Evolutionary conservation across 2,329 filamentous ascomycete genomes (phyloP).

Genomic region (Chaetomiaceae sp.): DNA sequence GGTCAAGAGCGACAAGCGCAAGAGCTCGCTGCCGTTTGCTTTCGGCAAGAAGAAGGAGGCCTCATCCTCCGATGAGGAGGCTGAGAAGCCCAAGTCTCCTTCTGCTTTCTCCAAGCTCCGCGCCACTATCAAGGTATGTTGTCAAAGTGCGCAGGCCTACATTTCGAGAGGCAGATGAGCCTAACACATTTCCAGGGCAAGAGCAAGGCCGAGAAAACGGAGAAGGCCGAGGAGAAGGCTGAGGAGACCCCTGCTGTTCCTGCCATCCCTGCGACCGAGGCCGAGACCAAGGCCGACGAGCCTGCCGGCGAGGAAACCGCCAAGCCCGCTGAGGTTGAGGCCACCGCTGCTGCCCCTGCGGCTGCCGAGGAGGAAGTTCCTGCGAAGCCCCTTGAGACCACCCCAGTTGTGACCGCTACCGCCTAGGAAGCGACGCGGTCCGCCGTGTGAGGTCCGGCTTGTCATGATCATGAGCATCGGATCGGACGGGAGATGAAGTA

Average conservation of each 20-base stretch:
- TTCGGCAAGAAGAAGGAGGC: slow-evolving; percentile 72
- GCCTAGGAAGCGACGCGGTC: slow-evolving; percentile 39
- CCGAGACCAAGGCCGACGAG: slow-evolving; percentile 21
- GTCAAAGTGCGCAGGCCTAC: not conserved
- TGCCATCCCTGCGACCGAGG: slow-evolving; percentile 36
- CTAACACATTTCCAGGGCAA: slow-evolving; percentile 27
- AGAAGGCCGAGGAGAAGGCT: slow-evolving; percentile 40
- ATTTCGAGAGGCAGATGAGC: not conserved
- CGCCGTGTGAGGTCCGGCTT: slow-evolving; percentile 13
- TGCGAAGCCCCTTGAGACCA: slow-evolving; percentile 38
- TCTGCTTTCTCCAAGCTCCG: slow-evolving; percentile 58
- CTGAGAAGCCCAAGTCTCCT: slow-evolving; percentile 52
- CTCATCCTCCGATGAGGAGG: slow-evolving; percentile 56
- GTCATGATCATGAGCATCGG: slow-evolving; percentile 23
- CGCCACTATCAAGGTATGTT: slow-evolving; percentile 46
- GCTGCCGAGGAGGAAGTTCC: slow-evolving; percentile 31
- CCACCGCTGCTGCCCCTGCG: slow-evolving; percentile 22
- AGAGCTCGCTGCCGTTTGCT: slow-evolving; percentile 71
- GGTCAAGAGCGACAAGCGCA: slow-evolving; percentile 72
- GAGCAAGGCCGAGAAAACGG: slow-evolving; percentile 31
- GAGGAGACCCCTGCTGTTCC: slow-evolving; percentile 38
- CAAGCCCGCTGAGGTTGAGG: slow-evolving; percentile 30
- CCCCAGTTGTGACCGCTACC: slow-evolving; percentile 48
- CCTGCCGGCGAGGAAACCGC: slow-evolving; percentile 33
- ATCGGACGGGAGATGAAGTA: slow-evolving; percentile 18